A percentile compares a stretch with the other conserved stretches of the same genome.
Evolutionary conservation across 768 basidiomycete species (phyloP).

Genomic region (Stropharia rugosoannulata): DNA sequence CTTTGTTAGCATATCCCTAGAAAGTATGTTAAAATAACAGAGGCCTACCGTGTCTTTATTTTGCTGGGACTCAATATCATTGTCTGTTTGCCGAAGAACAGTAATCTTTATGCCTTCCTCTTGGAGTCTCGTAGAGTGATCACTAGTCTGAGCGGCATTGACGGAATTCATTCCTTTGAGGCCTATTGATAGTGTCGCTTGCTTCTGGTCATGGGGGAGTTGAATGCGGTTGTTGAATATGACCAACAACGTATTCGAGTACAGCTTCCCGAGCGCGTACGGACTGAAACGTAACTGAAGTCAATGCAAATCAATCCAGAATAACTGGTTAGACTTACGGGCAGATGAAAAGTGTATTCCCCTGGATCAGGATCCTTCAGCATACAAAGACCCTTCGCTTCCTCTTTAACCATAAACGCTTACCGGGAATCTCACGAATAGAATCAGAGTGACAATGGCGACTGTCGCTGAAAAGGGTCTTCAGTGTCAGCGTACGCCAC

Average conservation of each 20-base stretch:
- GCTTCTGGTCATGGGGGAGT: neutral
- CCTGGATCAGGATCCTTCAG: neutral
- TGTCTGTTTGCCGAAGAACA: constrained; percentile 4
- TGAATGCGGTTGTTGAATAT: constrained; percentile 5
- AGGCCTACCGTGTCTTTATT: neutral
- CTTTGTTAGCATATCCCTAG: neutral
- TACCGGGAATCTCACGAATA: constrained; percentile 3
- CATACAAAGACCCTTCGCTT: neutral
- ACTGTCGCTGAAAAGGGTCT: neutral
- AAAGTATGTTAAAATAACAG: neutral
- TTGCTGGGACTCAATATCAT: neutral
- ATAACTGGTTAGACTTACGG: neutral
- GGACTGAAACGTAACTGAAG: neutral
- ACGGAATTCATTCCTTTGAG: neutral
- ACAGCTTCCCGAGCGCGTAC: constrained; percentile 2
- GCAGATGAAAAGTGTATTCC: constrained; percentile 1
- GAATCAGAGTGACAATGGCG: constrained; percentile 3
- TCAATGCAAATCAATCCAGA: too few relatives aligned
- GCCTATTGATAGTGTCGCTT: neutral
- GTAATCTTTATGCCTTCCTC: constrained; percentile 3
- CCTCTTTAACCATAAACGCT: neutral
- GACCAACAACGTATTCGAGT: constrained; percentile 3
- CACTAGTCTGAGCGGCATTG: constrained; percentile 1
- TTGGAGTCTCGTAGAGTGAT: neutral
- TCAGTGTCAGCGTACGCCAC: neutral